A percentile compares a stretch with the other conserved stretches of the same genome.
Conservation (phyloP, 1,139 yeast species). For the Debaryomyces robertsiae region DNA sequence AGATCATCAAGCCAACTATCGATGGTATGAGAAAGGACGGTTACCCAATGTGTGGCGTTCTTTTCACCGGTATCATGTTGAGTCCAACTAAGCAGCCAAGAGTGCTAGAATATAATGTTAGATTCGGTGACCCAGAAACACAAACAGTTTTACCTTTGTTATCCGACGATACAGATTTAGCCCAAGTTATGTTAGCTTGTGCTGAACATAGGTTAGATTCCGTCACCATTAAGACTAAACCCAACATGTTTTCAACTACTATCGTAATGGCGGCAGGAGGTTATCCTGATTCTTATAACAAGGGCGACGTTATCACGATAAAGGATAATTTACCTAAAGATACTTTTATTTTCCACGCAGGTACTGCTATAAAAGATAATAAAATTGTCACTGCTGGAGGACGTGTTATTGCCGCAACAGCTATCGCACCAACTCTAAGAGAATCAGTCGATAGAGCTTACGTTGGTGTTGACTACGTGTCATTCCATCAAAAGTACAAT, state of each 20-base stretch:
- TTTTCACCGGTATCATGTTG: constrained; percentile 96
- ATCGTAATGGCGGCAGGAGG: constrained; percentile 98
- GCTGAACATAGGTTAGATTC: constrained; percentile 95
- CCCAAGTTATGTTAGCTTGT: constrained; percentile 89
- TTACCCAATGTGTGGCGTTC: constrained; percentile 91
- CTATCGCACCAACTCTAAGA: constrained; percentile 72
- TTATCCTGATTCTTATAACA: constrained; percentile 83
- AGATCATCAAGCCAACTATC: constrained; percentile 85
- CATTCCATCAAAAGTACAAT: constrained; percentile 75
- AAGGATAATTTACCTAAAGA: constrained; percentile 49
- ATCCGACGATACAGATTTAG: constrained; percentile 81
- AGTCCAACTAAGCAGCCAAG: constrained; percentile 80
- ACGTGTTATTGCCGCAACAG: constrained; percentile 93
- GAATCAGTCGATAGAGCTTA: constrained; percentile 88
- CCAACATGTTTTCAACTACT: constrained; percentile 74
- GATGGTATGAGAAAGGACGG: constrained; percentile 97
- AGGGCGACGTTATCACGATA: constrained; percentile 83
- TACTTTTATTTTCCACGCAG: constrained; percentile 90
- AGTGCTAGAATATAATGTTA: constrained; percentile 93
- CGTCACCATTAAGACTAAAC: constrained; percentile 63
- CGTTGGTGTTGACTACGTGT: constrained; percentile 74
- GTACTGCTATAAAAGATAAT: constrained; percentile 65
- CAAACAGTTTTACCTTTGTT: constrained; percentile 92
- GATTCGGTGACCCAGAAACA: constrained; percentile 99
- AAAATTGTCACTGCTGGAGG: constrained; percentile 88